phyloP scores from a whole-genome alignment of 495 filamentous ascomycete genomes.

The Aspergillus diversus region DNA sequence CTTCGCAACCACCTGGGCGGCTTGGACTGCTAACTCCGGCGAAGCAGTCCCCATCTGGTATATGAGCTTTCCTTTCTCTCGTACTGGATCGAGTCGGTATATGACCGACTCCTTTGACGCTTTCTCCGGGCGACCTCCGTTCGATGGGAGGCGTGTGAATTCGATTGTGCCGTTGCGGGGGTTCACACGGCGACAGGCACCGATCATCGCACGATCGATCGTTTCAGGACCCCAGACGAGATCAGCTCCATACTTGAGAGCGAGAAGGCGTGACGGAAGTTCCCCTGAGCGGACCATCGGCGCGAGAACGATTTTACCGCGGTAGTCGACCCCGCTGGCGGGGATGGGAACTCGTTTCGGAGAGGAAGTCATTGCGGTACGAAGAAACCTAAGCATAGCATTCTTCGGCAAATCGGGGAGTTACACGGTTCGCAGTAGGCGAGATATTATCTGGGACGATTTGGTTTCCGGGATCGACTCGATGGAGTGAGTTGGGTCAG shows the following conservation, averaged over 20 bases:
- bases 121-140: conserved; percentile 54
- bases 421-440: background rate
- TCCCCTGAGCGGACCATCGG: conserved; percentile 98
- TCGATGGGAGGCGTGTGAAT: conserved; percentile 75
- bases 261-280: conserved; percentile 81
- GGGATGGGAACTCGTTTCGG: conserved; percentile 75
- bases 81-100: conserved; percentile 77
- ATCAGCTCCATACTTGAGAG: conserved; percentile 93
- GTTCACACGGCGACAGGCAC: conserved; percentile 76
- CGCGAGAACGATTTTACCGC: conserved; percentile 89
- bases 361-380: conserved; percentile 58
- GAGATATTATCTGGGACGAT: background rate
- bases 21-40: conserved; percentile 78
- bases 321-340: conserved; percentile 86
- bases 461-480: background rate
- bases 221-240: conserved; percentile 98
- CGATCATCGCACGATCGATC: conserved; percentile 87
- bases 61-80: conserved; percentile 72
- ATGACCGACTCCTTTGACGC: conserved; percentile 70
- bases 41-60: conserved; percentile 90
- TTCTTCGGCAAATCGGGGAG: conserved; percentile 20
- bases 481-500: background rate
- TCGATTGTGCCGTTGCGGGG: conserved; percentile 75
- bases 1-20: conserved; percentile 77
- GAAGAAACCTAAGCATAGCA: conserved; percentile 51